Evolutionary conservation across 2,329 filamentous ascomycete genomes (phyloP).

Genomic region (Chaetomium olivaceum): DNA sequence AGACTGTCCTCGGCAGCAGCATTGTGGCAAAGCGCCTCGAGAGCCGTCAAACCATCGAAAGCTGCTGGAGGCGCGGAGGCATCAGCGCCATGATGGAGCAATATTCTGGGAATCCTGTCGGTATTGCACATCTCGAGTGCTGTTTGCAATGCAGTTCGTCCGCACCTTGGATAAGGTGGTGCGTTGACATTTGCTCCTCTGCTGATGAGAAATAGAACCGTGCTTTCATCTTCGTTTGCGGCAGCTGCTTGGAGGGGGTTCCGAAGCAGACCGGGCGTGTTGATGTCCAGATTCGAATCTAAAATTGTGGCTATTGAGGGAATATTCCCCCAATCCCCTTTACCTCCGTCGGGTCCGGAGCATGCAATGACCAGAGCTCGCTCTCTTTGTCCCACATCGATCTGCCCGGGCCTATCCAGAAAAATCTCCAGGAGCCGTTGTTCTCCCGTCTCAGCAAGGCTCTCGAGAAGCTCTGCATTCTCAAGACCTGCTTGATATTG

Average conservation of each 20-base stretch:
- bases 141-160: not conserved
- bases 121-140: not conserved
- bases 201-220: not conserved
- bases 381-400: not conserved
- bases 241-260: conserved; percentile 1
- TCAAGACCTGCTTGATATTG: not conserved
- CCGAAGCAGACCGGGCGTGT: not conserved
- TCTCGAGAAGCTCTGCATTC: not conserved
- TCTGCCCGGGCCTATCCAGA: not conserved
- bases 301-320: not conserved
- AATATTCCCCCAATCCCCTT: not conserved
- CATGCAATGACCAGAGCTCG: not conserved
- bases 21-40: conserved; percentile 1
- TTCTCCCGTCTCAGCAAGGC: not conserved
- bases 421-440: not conserved
- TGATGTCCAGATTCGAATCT: not conserved
- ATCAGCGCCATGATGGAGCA: conserved; percentile 1
- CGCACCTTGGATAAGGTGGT: not conserved
- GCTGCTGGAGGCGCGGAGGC: conserved; percentile 1
- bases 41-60: not conserved
- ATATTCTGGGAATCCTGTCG: not conserved
- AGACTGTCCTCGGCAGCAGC: not conserved
- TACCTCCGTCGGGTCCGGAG: too few relatives aligned
- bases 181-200: conserved; percentile 4
- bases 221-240: not conserved